A percentile compares a stretch with the other conserved stretches of the same genome.
These are phyloP conservation scores for Cucumis cinereus DNA, from an alignment of 306 rosid genomes.

Conservation along the genomic window DNA sequence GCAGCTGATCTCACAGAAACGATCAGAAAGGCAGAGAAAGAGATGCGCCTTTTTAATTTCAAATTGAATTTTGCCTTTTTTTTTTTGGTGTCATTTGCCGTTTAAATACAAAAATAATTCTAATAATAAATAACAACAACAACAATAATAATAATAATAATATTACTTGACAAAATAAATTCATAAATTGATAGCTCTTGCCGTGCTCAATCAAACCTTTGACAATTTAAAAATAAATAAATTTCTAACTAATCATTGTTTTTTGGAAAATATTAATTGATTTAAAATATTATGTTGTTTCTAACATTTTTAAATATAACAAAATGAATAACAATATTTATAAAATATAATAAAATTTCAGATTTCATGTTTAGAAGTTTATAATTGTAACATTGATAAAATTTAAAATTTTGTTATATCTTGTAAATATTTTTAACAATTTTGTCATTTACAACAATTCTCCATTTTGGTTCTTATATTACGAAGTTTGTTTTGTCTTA, in stretches of 20 bases:
- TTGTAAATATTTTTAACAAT: too few relatives aligned
- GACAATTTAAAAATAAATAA: not conserved
- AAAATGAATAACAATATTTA: too few relatives aligned
- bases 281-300: too few relatives aligned
- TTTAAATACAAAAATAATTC: not conserved
- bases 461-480: too few relatives aligned
- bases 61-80: not conserved
- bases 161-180: not conserved
- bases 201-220: not conserved
- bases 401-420: too few relatives aligned
- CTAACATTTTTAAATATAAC: too few relatives aligned
- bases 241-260: not conserved
- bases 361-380: too few relatives aligned
- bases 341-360: too few relatives aligned
- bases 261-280: too few relatives aligned
- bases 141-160: not conserved
- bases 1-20: not conserved
- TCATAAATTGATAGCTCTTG: not conserved
- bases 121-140: not conserved
- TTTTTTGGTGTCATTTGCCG: not conserved
- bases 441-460: too few relatives aligned
- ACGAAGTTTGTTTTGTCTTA: too few relatives aligned
- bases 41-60: not conserved
- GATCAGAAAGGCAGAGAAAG: not conserved
- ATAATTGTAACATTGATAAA: too few relatives aligned